phyloP scores from a whole-genome alignment of 2,329 filamentous ascomycete species.

The Gliomastix tumulicola region DNA sequence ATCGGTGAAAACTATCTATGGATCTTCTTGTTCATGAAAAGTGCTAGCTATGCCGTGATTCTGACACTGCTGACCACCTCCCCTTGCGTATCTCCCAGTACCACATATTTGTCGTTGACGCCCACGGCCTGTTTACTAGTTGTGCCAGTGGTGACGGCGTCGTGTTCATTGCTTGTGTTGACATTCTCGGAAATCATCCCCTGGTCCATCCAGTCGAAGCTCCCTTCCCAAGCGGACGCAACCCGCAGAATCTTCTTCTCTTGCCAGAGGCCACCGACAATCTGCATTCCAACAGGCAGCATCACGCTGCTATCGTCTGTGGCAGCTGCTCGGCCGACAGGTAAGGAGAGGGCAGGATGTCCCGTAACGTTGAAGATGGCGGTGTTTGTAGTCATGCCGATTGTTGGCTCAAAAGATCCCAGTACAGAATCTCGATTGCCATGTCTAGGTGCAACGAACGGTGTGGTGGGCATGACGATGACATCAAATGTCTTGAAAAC shows the following conservation, averaged over 20 bases:
- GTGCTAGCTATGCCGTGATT: too few relatives aligned
- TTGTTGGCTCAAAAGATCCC: slow-evolving; percentile 39
- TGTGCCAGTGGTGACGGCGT: too few relatives aligned
- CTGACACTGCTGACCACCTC: too few relatives aligned
- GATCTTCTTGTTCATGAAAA: too few relatives aligned
- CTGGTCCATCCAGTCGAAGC: slow-evolving; percentile 4
- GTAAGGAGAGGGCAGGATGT: slow-evolving; percentile 46
- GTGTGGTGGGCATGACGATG: slow-evolving; percentile 40
- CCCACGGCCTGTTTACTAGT: too few relatives aligned
- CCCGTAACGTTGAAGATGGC: slow-evolving; percentile 50
- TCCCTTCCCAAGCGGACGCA: slow-evolving; percentile 37
- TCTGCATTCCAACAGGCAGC: slow-evolving; percentile 47
- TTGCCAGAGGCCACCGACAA: slow-evolving; percentile 45
- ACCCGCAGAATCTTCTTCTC: slow-evolving; percentile 36
- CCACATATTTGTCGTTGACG: too few relatives aligned
- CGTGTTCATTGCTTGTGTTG: too few relatives aligned
- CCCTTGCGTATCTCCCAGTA: too few relatives aligned
- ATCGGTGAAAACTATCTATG: too few relatives aligned
- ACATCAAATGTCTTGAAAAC: slow-evolving; percentile 32
- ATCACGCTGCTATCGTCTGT: slow-evolving; percentile 24
- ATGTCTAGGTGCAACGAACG: slow-evolving; percentile 36
- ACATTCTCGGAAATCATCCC: too few relatives aligned
- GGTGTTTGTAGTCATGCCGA: slow-evolving; percentile 49
- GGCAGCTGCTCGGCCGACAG: slow-evolving; percentile 36
- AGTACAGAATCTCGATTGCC: slow-evolving; percentile 27